Evolutionary conservation across 169 alveolate species (phyloP).

Genomic region (Plasmodium relictum): DNA sequence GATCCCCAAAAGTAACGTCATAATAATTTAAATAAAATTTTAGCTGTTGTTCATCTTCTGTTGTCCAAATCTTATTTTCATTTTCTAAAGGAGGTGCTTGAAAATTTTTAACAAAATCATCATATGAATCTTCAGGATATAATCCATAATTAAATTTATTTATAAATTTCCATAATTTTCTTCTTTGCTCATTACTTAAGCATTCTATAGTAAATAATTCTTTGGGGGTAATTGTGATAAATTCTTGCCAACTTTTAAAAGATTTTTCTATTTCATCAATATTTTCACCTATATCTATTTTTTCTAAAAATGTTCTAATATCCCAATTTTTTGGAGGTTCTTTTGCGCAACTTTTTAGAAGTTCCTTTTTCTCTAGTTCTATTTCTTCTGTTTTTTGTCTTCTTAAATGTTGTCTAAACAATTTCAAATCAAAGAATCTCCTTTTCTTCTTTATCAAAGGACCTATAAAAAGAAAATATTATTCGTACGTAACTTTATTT

Average conservation of each 20-base stretch:
- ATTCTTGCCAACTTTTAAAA: slow-evolving; percentile 87
- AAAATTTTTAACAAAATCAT: slow-evolving; percentile 85
- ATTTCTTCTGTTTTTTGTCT: slow-evolving; percentile 85
- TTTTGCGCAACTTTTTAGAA: slow-evolving; percentile 83
- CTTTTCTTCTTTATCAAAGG: slow-evolving; percentile 85
- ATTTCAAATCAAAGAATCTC: slow-evolving; percentile 84
- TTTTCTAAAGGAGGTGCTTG: slow-evolving; percentile 89
- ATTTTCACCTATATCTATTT: slow-evolving; percentile 87
- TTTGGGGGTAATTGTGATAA: slow-evolving; percentile 84
- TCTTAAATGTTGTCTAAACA: slow-evolving; percentile 83
- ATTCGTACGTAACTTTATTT: too few species aligned
- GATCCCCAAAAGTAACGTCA: slow-evolving; percentile 90
- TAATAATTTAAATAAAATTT: slow-evolving; percentile 85
- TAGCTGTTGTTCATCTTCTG: slow-evolving; percentile 85
- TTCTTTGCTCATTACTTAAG: slow-evolving; percentile 87
- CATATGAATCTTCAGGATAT: slow-evolving; percentile 87
- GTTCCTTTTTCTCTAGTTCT: slow-evolving; percentile 83
- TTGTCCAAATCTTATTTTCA: slow-evolving; percentile 89
- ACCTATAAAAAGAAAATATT: slow-evolving; percentile 60
- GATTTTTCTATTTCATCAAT: slow-evolving; percentile 86
- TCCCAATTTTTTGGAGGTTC: slow-evolving; percentile 90
- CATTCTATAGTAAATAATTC: slow-evolving; percentile 84
- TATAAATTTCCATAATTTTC: slow-evolving; percentile 85
- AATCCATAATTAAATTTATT: slow-evolving; percentile 90
- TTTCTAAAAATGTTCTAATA: slow-evolving; percentile 83